Base-by-base conservation (phyloP, 2,329 filamentous ascomycete genomes). In the Monilinia polystroma region DNA sequence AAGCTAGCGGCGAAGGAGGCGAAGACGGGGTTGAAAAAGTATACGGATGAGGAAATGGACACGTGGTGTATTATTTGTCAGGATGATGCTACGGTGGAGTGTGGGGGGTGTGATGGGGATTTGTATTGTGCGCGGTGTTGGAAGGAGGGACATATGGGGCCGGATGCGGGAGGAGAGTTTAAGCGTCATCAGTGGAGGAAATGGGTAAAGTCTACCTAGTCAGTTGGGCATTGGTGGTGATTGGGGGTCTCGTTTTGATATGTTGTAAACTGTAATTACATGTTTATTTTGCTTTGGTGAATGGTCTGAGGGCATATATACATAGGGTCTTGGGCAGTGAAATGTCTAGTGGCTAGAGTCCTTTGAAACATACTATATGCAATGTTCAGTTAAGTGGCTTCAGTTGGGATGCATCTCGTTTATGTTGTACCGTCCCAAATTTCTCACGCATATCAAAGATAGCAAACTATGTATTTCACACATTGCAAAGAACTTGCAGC, bases 1-100 rank as follows among this genome's bases (percentile, higher is more conserved):
- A 3, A 63, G 4, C 59, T 64, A 8, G 65, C 55, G 0, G 57
- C 62, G 14, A 29, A 32, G n/a, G 53, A 18, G 20, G 47, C 62
- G 3, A 68, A 66, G 7, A 66, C 58, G 0, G 58, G 60, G 11
- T 66, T 67, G 57, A 73, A 73, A 65, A 73, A 72, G 58, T 86
- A 83, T 74, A 86, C 87, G 0, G 89, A 93, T 72, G 88, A 89
- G 45, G 90, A 94, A 72, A 83, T 89, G 69, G 87, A 89, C 53
- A 86, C 83, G 1, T 96, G 91, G 91, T 96, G 92, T 76, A 85
- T 88, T 43, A 92, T 95, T 12, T 96, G 92, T 75, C 86, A 90
- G 57, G 90, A 92, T 67, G 90, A 95, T 74, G 91, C 89, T 0
- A 87, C 86, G 3, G 79, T 95, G 38, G 83, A 83, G 67, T 96